A percentile compares a stretch with the other conserved stretches of the same genome.
Conservation (phyloP, 2,329 filamentous ascomycete species). For the Aspergillus flavus region DNA sequence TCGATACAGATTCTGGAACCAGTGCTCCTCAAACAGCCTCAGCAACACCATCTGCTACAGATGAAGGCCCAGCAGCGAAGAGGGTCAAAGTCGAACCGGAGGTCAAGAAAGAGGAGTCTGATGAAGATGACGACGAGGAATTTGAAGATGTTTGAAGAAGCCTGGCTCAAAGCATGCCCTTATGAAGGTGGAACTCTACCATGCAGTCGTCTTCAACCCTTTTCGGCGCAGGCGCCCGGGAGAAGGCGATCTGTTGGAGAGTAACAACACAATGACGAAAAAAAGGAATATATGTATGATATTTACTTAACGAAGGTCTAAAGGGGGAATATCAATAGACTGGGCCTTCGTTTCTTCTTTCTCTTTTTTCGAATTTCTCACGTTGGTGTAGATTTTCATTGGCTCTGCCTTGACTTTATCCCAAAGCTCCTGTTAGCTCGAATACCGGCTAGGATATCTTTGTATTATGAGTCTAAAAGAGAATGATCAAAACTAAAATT, state of each 20-base stretch:
- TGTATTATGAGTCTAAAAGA: neutral
- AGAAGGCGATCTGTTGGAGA: neutral
- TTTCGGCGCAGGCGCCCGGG: conserved; percentile 26
- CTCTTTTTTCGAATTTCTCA: neutral
- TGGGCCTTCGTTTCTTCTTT: neutral
- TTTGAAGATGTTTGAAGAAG: conserved; percentile 45
- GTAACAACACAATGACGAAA: neutral
- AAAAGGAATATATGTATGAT: neutral
- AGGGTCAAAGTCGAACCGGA: conserved; percentile 45
- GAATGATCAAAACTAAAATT: neutral
- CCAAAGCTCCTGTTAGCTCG: neutral
- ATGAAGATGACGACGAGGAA: conserved; percentile 49
- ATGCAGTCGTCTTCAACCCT: neutral
- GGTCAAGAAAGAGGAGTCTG: conserved; percentile 43
- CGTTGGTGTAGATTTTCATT: neutral
- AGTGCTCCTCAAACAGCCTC: conserved; percentile 41
- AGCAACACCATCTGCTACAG: conserved; percentile 40
- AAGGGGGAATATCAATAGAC: neutral
- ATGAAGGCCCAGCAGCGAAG: conserved; percentile 46
- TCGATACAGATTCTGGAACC: conserved; percentile 42
- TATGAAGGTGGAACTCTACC: neutral
- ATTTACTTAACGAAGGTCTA: neutral
- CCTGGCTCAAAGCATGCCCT: neutral
- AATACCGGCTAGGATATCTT: neutral
- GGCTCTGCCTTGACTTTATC: neutral